phyloP scores from a whole-genome alignment of 805 yeast genomes.

The Sungouiozyma ichnusensis region DNA sequence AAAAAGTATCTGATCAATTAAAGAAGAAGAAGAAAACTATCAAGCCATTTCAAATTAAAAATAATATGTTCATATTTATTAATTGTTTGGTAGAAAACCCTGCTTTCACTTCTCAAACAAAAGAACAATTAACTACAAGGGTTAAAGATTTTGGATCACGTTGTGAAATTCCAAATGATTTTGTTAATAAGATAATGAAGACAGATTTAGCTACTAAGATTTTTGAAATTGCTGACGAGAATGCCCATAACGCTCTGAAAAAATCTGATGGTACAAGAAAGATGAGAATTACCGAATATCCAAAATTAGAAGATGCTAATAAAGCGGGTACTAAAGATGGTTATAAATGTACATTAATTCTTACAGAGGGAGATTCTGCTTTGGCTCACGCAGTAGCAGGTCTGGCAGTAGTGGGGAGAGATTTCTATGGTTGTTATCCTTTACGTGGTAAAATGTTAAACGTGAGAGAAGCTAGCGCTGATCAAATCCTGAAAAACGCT shows the following conservation, averaged over 20 bases:
- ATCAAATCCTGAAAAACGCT: constrained; percentile 82
- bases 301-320: constrained; percentile 89
- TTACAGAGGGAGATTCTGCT: constrained; percentile 98
- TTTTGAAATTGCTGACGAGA: constrained; percentile 72
- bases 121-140: constrained; percentile 88
- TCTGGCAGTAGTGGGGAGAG: constrained; percentile 88
- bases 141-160: constrained; percentile 81
- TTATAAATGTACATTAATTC: constrained; percentile 78
- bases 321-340: constrained; percentile 94
- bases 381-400: constrained; percentile 87
- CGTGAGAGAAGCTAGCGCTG: constrained; percentile 95
- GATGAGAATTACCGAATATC: constrained; percentile 76
- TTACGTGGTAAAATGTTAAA: constrained; percentile 89
- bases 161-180: constrained; percentile 67
- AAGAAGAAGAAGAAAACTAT: constrained; percentile 67
- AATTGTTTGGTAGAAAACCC: constrained; percentile 94
- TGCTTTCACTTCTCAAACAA: constrained; percentile 94
- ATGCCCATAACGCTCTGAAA: constrained; percentile 78
- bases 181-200: constrained; percentile 58
- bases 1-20: constrained; percentile 60
- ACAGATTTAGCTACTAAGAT: constrained; percentile 65
- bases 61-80: constrained; percentile 80
- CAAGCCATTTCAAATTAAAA: constrained; percentile 80
- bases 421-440: constrained; percentile 90
- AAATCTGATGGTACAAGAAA: constrained; percentile 83